Conservation (phyloP, 148 eudicot species). For the Vaccinium macrocarpon region DNA sequence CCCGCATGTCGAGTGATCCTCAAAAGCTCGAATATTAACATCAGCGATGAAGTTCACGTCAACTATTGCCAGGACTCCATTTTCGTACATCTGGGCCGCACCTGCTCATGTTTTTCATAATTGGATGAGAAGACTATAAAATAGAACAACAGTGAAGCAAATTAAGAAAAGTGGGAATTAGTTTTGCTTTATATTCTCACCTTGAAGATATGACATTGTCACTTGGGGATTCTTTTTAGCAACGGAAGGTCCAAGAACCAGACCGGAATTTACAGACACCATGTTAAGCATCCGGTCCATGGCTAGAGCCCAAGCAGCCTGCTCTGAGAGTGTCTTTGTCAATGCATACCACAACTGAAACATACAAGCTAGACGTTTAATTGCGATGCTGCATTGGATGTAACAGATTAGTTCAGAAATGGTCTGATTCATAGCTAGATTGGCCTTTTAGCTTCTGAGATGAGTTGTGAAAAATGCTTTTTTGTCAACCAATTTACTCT, state of each 20-base stretch:
- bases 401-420: background rate
- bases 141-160: background rate
- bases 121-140: background rate
- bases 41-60: slow-evolving; percentile 32
- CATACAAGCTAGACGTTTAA: too few relatives aligned
- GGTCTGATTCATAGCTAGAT: background rate
- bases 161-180: background rate
- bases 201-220: slow-evolving; percentile 39
- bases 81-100: slow-evolving; percentile 39
- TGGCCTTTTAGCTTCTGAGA: background rate
- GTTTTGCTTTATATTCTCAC: slow-evolving; percentile 4
- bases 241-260: slow-evolving; percentile 32
- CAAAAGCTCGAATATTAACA: slow-evolving; percentile 33
- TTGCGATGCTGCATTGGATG: background rate
- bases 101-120: slow-evolving; percentile 13
- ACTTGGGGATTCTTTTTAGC: slow-evolving; percentile 28
- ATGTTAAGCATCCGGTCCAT: slow-evolving; percentile 37
- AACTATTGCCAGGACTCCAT: slow-evolving; percentile 33
- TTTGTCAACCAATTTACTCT: background rate
- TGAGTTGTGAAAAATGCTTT: background rate
- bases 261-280: slow-evolving; percentile 37
- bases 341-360: slow-evolving; percentile 37
- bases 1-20: slow-evolving; percentile 31
- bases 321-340: slow-evolving; percentile 37
- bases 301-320: slow-evolving; percentile 47